phyloP scores from a whole-genome alignment of 768 basidiomycete genomes.

The Podaxis sp. region DNA sequence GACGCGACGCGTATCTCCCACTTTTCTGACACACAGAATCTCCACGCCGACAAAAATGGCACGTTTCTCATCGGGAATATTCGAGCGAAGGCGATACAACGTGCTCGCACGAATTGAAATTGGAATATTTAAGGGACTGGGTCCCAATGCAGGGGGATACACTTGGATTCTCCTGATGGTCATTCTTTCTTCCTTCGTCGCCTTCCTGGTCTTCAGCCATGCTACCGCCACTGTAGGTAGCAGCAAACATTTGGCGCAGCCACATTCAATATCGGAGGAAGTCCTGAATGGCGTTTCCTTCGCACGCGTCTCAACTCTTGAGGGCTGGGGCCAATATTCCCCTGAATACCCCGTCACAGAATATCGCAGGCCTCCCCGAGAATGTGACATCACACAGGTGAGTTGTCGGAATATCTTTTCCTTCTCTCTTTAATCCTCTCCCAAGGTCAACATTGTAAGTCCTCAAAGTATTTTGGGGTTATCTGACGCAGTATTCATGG shows the following conservation, averaged over 20 bases:
- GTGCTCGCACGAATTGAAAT: background rate
- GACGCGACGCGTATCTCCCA: background rate
- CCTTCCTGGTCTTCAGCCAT: background rate
- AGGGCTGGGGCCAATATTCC: constrained; percentile 59
- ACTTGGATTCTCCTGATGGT: background rate
- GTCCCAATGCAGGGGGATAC: background rate
- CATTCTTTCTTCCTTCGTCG: background rate
- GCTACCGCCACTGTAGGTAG: background rate
- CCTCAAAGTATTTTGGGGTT: too few relatives aligned
- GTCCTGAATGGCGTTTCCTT: background rate
- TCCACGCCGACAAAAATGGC: background rate
- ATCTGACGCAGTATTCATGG: background rate
- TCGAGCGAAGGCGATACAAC: background rate
- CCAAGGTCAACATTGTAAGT: constrained; percentile 13
- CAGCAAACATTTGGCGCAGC: background rate
- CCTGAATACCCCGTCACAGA: constrained; percentile 50
- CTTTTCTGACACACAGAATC: background rate
- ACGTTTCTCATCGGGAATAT: too few relatives aligned
- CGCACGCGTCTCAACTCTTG: background rate
- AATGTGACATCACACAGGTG: constrained; percentile 60
- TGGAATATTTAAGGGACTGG: background rate
- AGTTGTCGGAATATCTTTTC: background rate
- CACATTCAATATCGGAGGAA: background rate
- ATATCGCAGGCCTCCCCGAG: constrained; percentile 44
- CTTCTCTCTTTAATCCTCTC: background rate